phyloP scores from a whole-genome alignment of 768 basidiomycete genomes.

The Boletus eberwhitei region DNA sequence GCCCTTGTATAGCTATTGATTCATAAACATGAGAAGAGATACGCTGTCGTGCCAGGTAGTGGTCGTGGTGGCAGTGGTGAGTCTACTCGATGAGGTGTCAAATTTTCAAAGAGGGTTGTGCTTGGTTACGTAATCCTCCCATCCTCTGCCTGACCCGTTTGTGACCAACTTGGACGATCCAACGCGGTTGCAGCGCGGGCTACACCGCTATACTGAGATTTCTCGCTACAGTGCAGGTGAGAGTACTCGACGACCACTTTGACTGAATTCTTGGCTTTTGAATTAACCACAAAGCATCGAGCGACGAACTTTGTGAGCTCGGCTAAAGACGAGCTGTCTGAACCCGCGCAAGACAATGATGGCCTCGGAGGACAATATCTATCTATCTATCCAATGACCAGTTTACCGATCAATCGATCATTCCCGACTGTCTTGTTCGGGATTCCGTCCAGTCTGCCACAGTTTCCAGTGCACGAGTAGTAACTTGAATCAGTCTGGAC shows the following conservation, averaged over 20 bases:
- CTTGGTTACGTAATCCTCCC: constrained; percentile 13
- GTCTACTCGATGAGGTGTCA: neutral
- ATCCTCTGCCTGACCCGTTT: neutral
- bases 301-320: neutral
- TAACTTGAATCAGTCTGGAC: constrained; percentile 6
- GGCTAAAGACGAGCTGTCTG: neutral
- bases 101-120: too few species aligned
- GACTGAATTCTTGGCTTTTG: neutral
- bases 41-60: neutral
- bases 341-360: neutral
- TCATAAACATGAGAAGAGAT: neutral
- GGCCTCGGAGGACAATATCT: neutral
- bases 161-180: neutral
- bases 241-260: neutral
- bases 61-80: neutral
- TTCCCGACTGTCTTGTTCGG: neutral
- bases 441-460: constrained; percentile 7
- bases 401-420: too few species aligned
- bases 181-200: too few species aligned
- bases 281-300: neutral
- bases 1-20: neutral
- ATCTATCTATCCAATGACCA: neutral
- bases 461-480: neutral
- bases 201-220: too few species aligned
- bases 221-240: neutral